A percentile compares a stretch with the other conserved stretches of the same genome.
Conservation (phyloP, 495 filamentous ascomycete genomes). For the Podospora tetraspora region DNA sequence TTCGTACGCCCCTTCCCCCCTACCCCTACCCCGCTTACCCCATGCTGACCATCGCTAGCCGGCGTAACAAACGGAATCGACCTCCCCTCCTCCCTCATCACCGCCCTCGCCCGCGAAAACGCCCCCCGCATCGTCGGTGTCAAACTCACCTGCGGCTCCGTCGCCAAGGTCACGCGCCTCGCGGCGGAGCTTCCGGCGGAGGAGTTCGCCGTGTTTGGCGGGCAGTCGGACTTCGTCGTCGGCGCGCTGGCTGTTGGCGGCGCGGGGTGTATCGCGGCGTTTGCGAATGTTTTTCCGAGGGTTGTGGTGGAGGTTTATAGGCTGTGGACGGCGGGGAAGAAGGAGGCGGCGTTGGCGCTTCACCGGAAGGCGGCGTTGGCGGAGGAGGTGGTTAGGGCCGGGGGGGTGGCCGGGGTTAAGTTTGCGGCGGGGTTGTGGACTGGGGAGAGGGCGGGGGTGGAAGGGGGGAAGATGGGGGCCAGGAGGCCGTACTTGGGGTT, state of each 20-base stretch:
- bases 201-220: constrained; percentile 61
- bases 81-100: constrained; percentile 57
- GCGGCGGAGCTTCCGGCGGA: constrained; percentile 49
- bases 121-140: constrained; percentile 49
- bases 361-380: constrained; percentile 46
- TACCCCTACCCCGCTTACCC: neutral
- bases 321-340: constrained; percentile 36
- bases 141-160: constrained; percentile 65
- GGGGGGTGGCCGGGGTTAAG: constrained; percentile 60
- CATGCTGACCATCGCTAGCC: constrained; percentile 16
- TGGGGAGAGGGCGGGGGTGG: constrained; percentile 52
- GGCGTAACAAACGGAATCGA: constrained; percentile 69
- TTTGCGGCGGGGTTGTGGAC: constrained; percentile 55
- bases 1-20: constrained; percentile 30
- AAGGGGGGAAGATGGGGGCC: constrained; percentile 50
- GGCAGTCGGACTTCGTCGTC: constrained; percentile 65
- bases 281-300: constrained; percentile 61
- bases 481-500: constrained; percentile 54
- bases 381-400: constrained; percentile 52
- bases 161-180: constrained; percentile 53
- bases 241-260: constrained; percentile 56
- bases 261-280: constrained; percentile 61
- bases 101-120: constrained; percentile 45
- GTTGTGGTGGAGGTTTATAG: constrained; percentile 50
- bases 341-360: constrained; percentile 50